Conservation (phyloP, 352 stramenopile species). For the Thraustochytrium striatum region DNA sequence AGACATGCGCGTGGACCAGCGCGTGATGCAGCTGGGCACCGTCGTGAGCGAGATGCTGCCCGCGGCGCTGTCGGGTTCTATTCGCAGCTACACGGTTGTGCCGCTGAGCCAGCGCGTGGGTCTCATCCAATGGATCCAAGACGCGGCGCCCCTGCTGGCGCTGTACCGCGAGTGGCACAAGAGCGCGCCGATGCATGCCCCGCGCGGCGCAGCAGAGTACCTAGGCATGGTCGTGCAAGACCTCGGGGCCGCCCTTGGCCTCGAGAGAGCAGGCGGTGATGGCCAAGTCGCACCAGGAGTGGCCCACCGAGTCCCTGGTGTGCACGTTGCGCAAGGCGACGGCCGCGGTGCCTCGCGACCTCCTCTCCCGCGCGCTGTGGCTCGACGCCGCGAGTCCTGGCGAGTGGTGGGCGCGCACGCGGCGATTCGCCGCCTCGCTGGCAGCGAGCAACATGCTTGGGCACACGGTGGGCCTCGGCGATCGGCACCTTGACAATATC, state of each 20-base stretch:
- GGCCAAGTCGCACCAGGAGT: slow-evolving; percentile 39
- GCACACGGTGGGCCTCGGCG: slow-evolving; percentile 78
- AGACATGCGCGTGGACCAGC: slow-evolving; percentile 97
- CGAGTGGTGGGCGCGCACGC: slow-evolving; percentile 59
- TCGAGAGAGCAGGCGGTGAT: slow-evolving; percentile 28
- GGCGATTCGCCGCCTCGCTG: slow-evolving; percentile 73
- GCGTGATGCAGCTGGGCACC: slow-evolving; percentile 98
- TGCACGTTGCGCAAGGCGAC: slow-evolving; percentile 80
- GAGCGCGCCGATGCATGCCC: slow-evolving; percentile 87
- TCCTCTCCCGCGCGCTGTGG: slow-evolving; percentile 63
- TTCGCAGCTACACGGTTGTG: slow-evolving; percentile 94
- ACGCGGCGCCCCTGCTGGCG: slow-evolving; percentile 84
- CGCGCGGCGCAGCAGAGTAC: background rate
- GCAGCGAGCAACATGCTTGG: slow-evolving; percentile 62
- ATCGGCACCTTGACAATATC: slow-evolving; percentile 85
- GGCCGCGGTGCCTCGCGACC: slow-evolving; percentile 64
- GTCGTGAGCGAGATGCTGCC: slow-evolving; percentile 86
- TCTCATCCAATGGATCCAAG: slow-evolving; percentile 94
- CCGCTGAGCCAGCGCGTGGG: slow-evolving; percentile 93
- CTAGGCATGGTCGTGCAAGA: no score
- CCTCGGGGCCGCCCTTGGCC: slow-evolving; percentile 54
- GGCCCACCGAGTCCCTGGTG: slow-evolving; percentile 78
- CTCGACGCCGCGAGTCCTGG: slow-evolving; percentile 56
- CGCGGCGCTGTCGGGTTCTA: slow-evolving; percentile 68
- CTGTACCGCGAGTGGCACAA: slow-evolving; percentile 66